Evolutionary conservation across 805 yeast species (phyloP), one percentile per base, ranked within the genome.

Genomic region (Komagataella pseudopastoris): DNA sequence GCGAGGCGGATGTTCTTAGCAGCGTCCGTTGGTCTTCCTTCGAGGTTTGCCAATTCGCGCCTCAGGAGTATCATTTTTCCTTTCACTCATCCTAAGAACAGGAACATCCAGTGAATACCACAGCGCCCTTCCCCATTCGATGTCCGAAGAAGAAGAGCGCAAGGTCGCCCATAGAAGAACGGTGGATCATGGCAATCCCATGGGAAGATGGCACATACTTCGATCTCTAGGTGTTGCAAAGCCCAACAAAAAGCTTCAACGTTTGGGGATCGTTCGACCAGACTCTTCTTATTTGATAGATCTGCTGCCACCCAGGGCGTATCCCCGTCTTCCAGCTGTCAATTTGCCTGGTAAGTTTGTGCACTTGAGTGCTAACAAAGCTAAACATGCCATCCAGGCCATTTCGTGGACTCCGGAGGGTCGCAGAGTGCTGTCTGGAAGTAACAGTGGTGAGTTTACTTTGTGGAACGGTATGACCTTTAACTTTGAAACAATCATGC

Each of bases 341-440:
- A 89, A 89, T 60, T 63, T 82, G 7, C 81, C 83, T 49, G 77
- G 87, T 23, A 89, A 89, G 60, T 89, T 91, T 64, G 93, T 88
- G 3, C 98, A 91, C 68, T 75, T 90, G 49, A 83, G 95, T 53
- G 82, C 93, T 17, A 93, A 91, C 69, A 93, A 93, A 66, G 88
- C 89, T 8, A 83, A 85, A 60, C 96, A 91, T 68, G 87, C 95
- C 2, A 88, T 90, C 50, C 86, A 88, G 59, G 83, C 90, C 1
- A 82, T 88, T n/a, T 80, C 78, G 63, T 91, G 97, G 96, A 93
- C 99, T 0, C 98, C 98, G 0, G 97, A 89, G 58, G 98, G 96
- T 0, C 74, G 97, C 58, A 71, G 99, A 58, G 71, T 93, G 50
- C 72, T 93, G 23, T 96, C 95, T 5, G 95, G 96, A 0, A 80